Base-by-base conservation (phyloP, 148 eudicot genomes). In the Spergularia marina region DNA sequence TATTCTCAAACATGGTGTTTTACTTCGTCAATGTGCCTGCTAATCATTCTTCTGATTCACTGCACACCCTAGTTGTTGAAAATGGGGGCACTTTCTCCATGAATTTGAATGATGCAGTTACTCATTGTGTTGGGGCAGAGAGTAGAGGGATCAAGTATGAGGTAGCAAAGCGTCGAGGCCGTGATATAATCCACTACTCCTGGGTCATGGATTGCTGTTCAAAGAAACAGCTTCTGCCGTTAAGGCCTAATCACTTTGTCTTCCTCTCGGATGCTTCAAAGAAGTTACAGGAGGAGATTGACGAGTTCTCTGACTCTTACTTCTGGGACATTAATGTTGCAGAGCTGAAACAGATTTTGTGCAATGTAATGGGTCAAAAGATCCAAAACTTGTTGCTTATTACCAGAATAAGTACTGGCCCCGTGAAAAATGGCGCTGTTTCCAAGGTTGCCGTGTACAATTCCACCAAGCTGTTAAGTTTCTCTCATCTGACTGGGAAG, bases 71-170 rank as follows among this genome's bases (percentile, higher is more conserved):
- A 86, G 96, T 91, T 72, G 94, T 76, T 47, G 98, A 94, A 77
- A 84, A 94, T 81, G 98, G 98, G 71, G 98, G 97, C 49, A 86
- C 89, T 73, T 94, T 92, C 76, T 94, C 97, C 12, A 94, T 94
- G 98, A 94, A 94, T 83, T 66, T 94, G 77, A 91, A 89, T 47
- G 88, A 84, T 74, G 78, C 89, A 7, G 98, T 94, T 79, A 91
- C 97, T 85, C 97, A 91, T 78, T 89, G 92, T 79, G 77, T 94
- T 75, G 98, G 96, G 53, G 95, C 93, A 53, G 97, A 90, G 77
- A 87, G 96, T 80, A 90, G 76, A 90, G 97, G 98, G 68, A 82
- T 95, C 76, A 95, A 95, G 83, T 95, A 84, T 79, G 88, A 89
- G 86, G 98, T 96, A 49, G 94, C 92, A 74, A 92, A 92, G 78